Conservation (phyloP, 1,139 yeast genomes). For the Nakaseomyces glabratus region DNA sequence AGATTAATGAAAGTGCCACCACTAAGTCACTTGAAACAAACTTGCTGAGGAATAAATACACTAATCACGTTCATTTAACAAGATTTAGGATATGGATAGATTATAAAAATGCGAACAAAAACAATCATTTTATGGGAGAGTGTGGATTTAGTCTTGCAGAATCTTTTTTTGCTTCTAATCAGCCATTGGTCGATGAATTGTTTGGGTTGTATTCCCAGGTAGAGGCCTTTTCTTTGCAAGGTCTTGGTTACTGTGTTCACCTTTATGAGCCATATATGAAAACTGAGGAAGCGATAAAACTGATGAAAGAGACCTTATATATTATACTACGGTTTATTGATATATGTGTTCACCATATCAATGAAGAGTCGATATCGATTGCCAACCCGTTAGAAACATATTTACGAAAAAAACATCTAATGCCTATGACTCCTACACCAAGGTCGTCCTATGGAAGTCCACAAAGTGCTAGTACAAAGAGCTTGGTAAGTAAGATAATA, state of each 20-base stretch:
- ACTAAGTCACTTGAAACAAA: constrained; percentile 23
- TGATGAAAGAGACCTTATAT: constrained; percentile 27
- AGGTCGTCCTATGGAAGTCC: constrained; percentile 12
- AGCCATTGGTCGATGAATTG: constrained; percentile 25
- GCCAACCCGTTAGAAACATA: constrained; percentile 24
- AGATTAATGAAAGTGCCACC: constrained; percentile 7
- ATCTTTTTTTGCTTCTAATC: constrained; percentile 11
- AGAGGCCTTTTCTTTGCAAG: constrained; percentile 24
- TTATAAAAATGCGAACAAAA: constrained; percentile 9
- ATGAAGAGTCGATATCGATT: constrained; percentile 18
- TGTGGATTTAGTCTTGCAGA: constrained; percentile 6
- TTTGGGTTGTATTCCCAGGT: constrained; percentile 28
- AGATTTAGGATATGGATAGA: constrained; percentile 19
- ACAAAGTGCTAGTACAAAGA: constrained; percentile 13
- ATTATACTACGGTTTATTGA: constrained; percentile 28
- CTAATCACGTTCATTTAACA: constrained; percentile 20
- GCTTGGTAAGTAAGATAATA: constrained; percentile 14
- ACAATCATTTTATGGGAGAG: constrained; percentile 7
- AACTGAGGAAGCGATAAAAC: constrained; percentile 9
- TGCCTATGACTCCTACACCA: constrained; percentile 10
- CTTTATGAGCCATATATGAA: constrained; percentile 13
- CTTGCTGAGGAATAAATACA: constrained; percentile 23
- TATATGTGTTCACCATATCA: constrained; percentile 22
- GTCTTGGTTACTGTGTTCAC: constrained; percentile 21
- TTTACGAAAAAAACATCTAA: constrained; percentile 14